Conservation (phyloP, 192 early-diverging fungal species). For the Coemansia nantahalensis region DNA sequence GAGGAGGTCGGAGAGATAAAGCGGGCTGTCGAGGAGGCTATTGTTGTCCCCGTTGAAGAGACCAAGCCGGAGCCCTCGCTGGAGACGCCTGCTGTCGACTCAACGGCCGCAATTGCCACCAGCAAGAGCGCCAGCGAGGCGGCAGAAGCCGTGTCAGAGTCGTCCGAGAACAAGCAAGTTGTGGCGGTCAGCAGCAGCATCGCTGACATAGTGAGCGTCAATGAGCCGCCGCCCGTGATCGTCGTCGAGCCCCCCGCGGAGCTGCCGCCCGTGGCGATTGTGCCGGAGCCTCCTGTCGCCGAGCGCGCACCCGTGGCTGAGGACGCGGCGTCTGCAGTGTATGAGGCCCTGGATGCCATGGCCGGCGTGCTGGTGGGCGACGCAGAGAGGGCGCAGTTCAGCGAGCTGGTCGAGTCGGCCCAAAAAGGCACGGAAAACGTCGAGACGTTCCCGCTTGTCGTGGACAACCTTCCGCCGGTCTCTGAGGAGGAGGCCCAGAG, state of each 20-base stretch:
- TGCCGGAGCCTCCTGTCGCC: neutral
- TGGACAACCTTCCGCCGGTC: constrained; percentile 23
- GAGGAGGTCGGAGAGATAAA: too few relatives aligned
- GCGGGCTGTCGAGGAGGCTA: too few relatives aligned
- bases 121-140: too few relatives aligned
- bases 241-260: constrained; percentile 2
- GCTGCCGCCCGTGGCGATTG: neutral
- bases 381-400: constrained; percentile 24
- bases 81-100: too few relatives aligned
- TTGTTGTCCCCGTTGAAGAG: too few relatives aligned
- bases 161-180: too few relatives aligned
- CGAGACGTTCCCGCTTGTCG: constrained; percentile 33
- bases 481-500: neutral
- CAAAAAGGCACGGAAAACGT: constrained; percentile 24
- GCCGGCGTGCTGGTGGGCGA: constrained; percentile 29
- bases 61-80: too few relatives aligned
- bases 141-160: too few relatives aligned
- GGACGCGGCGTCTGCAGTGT: constrained; percentile 39
- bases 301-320: constrained; percentile 13
- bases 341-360: constrained; percentile 43
- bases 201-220: too few relatives aligned
- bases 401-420: constrained; percentile 35
- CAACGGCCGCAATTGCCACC: too few relatives aligned
- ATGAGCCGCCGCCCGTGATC: too few relatives aligned
- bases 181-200: too few relatives aligned